Evolutionary conservation across 768 basidiomycete genomes (phyloP), one percentile per base, ranked within the genome.

Genomic region (Suillus americanus): DNA sequence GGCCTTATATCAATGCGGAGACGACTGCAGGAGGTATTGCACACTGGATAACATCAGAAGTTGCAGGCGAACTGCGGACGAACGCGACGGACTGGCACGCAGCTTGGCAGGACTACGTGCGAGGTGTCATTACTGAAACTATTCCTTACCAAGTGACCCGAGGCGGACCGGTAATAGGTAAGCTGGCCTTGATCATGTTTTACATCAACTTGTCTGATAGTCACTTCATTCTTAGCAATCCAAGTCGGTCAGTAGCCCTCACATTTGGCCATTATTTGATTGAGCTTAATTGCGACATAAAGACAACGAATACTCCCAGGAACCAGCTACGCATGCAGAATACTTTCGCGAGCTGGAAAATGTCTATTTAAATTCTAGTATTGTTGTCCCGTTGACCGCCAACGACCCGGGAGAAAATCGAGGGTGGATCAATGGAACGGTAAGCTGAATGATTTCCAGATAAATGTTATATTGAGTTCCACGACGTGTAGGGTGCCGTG

Each of bases 241-340:
- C 87, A 89, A 73, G 69, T 88, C 45, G 87, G 86, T 87, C 37
- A 66, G 78, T 67, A 46, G 3, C 10, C 20, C 64, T 54, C 66
- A 48, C 12, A 59, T 23, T 53, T 8, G 41, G 18, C 33, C 28
- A 7, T 54, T 12, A 54, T 46, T 25, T 10, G 43, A 35, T 30
- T 20, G 40, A 41, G 43, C 65, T 5, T 5, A 10, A 16, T 45
- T 59, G 25, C 20, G 37, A 51, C 30, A 8, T 51, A 18, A 67
- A 89, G 92, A 94, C 70, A 94, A 94, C 62, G 91, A 93, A 74
- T 92, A 89, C 68, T 80, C 80, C 5, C 89, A 91, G 65, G 81
- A 68, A 46, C 74, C 74, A 14, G 75, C 75, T 10, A 72, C 79
- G 33, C 75, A 75, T 66, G 70, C 82, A 67, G 81, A 84, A 67